phyloP scores from a whole-genome alignment of 2,329 filamentous ascomycete genomes.

The Salinomyces thailandicus region DNA sequence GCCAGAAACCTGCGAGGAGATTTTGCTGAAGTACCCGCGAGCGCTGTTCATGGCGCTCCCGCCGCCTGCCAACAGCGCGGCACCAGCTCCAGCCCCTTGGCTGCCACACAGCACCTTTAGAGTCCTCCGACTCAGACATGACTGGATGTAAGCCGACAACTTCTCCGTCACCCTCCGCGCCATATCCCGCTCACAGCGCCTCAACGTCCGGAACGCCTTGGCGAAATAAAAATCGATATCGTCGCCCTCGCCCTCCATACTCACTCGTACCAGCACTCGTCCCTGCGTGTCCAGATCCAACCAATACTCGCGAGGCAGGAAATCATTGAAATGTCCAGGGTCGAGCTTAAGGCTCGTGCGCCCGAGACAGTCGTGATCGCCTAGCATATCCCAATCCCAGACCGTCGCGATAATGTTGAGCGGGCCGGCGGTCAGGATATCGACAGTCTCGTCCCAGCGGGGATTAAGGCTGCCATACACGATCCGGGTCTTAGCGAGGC shows the following conservation, averaged over 20 bases:
- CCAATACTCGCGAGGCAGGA: constrained; percentile 93
- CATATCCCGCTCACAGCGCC: constrained; percentile 95
- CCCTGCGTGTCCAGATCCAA: constrained; percentile 94
- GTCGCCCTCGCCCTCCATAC: constrained; percentile 96
- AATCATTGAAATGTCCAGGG: constrained; percentile 92
- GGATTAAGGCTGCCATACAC: constrained; percentile 86
- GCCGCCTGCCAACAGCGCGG: constrained; percentile 40
- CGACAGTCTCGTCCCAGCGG: constrained; percentile 92
- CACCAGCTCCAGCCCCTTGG: constrained; percentile 39
- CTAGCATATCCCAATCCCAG: constrained; percentile 96
- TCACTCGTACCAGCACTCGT: constrained; percentile 75
- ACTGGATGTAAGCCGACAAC: constrained; percentile 87
- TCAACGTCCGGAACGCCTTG: constrained; percentile 89
- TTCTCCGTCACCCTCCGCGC: constrained; percentile 96
- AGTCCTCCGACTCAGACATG: constrained; percentile 74
- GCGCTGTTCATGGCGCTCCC: constrained; percentile 52
- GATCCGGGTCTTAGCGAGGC: constrained; percentile 85
- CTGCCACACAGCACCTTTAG: constrained; percentile 61
- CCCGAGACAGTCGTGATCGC: constrained; percentile 94
- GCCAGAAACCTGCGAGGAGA: constrained; percentile 28
- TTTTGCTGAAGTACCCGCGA: constrained; percentile 50
- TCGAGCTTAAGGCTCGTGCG: constrained; percentile 97
- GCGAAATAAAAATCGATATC: constrained; percentile 99
- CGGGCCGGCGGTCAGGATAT: constrained; percentile 84
- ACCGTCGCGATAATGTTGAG: constrained; percentile 93